Evolutionary conservation across 2,329 filamentous ascomycete species (phyloP).

Genomic region (Geosmithia morbida): DNA sequence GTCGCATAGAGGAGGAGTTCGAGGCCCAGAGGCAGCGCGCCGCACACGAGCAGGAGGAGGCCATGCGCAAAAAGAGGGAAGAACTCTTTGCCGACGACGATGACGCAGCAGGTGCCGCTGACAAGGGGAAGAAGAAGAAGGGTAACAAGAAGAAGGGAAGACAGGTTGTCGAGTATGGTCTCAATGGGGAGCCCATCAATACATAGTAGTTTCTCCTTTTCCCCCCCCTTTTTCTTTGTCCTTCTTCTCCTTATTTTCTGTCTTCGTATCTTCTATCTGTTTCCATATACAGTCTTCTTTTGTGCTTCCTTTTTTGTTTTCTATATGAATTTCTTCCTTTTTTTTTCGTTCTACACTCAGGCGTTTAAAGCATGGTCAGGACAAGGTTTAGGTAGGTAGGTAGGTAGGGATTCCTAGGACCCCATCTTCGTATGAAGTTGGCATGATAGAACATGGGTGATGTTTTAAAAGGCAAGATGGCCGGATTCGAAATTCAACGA

Average conservation of each 20-base stretch:
- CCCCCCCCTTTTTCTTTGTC: not conserved
- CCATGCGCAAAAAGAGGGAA: conserved; percentile 31
- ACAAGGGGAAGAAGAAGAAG: conserved; percentile 13
- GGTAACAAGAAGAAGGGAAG: conserved; percentile 15
- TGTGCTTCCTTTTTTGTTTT: not conserved
- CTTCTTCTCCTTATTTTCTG: not conserved
- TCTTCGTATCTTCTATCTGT: not conserved
- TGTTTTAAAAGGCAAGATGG: no score
- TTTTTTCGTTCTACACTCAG: no score
- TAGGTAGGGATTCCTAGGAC: no score
- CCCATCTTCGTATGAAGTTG: no score
- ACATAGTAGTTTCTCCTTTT: not conserved
- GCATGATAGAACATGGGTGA: no score
- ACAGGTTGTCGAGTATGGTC: not conserved
- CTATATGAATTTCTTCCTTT: no score
- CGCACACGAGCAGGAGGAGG: conserved; percentile 31
- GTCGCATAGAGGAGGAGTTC: conserved; percentile 27
- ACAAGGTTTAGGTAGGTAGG: no score
- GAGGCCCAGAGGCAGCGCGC: conserved; percentile 26
- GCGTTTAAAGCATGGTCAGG: no score
- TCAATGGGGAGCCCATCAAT: not conserved
- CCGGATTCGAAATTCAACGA: no score
- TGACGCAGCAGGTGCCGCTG: conserved; percentile 4
- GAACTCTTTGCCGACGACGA: conserved; percentile 30
- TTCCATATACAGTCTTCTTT: no score